Evolutionary conservation across 345 rosid species (phyloP).

Genomic region (Brassica rapa): DNA sequence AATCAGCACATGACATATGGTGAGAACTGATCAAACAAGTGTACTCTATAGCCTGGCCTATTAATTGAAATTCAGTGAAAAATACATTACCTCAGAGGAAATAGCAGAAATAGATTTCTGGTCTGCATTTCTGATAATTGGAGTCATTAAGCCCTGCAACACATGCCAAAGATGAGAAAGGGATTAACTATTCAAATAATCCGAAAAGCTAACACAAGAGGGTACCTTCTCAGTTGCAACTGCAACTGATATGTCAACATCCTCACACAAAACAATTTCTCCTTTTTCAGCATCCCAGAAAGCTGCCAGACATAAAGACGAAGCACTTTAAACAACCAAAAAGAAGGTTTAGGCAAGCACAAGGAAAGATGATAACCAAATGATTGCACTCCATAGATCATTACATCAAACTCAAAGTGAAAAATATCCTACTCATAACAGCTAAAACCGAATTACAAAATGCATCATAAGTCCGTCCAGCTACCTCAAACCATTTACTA

Average conservation of each 20-base stretch:
- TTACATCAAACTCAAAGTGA: conserved; percentile 14
- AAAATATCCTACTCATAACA: conserved; percentile 8
- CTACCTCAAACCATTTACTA: conserved; percentile 6
- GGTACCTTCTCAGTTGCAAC: conserved; percentile 97
- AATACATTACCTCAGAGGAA: conserved; percentile 66
- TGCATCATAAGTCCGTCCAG: background rate
- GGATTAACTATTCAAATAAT: background rate
- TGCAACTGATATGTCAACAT: conserved; percentile 90
- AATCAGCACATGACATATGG: background rate
- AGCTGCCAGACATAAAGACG: conserved; percentile 52
- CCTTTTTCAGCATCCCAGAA: conserved; percentile 81
- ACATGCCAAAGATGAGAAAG: conserved; percentile 38
- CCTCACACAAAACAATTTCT: conserved; percentile 63
- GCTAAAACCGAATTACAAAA: conserved; percentile 14
- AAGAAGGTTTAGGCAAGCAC: conserved; percentile 18
- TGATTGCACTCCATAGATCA: conserved; percentile 13
- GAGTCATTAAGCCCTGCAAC: conserved; percentile 94
- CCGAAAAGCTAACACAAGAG: conserved; percentile 20
- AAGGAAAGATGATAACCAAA: conserved; percentile 13
- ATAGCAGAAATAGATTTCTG: conserved; percentile 89
- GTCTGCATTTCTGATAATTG: conserved; percentile 85
- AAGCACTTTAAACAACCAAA: conserved; percentile 29
- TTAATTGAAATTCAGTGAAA: conserved; percentile 1
- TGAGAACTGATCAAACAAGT: conserved; percentile 11
- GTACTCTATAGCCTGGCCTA: conserved; percentile 15